These are phyloP conservation scores for Sodiomyces alkalinus DNA, from an alignment of 2,329 filamentous ascomycete genomes.

Conservation along the genomic window DNA sequence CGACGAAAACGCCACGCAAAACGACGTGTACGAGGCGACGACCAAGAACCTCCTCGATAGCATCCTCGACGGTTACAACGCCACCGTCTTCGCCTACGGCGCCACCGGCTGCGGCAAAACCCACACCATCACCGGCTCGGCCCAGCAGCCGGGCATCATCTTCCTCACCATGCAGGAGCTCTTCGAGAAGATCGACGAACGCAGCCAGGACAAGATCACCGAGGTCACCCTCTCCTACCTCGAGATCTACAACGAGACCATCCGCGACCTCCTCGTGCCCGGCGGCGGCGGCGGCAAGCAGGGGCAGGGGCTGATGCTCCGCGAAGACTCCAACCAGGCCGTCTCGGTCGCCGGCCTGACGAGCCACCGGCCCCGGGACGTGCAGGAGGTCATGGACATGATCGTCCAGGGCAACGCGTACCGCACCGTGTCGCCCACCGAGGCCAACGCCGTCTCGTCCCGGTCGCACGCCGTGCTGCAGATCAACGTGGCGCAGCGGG, in stretches of 20 bases:
- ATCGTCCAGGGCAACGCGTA: conserved; percentile 90
- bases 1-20: conserved; percentile 85
- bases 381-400: conserved; percentile 98
- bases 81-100: conserved; percentile 95
- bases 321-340: conserved; percentile 85
- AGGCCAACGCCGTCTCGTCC: conserved; percentile 93
- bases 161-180: conserved; percentile 98
- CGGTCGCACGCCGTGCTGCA: conserved; percentile 94
- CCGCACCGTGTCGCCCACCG: conserved; percentile 90
- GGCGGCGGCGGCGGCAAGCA: conserved; percentile 70
- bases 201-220: conserved; percentile 71
- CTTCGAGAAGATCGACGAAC: conserved; percentile 87
- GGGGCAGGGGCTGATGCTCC: conserved; percentile 75
- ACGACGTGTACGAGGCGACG: conserved; percentile 88
- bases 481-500: conserved; percentile 90
- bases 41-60: conserved; percentile 83
- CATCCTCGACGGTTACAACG: conserved; percentile 95
- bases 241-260: conserved; percentile 98
- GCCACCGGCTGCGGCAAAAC: conserved; percentile 98
- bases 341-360: conserved; percentile 85
- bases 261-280: conserved; percentile 83
- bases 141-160: conserved; percentile 90
- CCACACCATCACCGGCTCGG: conserved; percentile 87
- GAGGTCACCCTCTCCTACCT: conserved; percentile 89
- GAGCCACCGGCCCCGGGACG: conserved; percentile 79